Conservation (phyloP, 169 alveolate species). For the Plasmodium inui region DNA sequence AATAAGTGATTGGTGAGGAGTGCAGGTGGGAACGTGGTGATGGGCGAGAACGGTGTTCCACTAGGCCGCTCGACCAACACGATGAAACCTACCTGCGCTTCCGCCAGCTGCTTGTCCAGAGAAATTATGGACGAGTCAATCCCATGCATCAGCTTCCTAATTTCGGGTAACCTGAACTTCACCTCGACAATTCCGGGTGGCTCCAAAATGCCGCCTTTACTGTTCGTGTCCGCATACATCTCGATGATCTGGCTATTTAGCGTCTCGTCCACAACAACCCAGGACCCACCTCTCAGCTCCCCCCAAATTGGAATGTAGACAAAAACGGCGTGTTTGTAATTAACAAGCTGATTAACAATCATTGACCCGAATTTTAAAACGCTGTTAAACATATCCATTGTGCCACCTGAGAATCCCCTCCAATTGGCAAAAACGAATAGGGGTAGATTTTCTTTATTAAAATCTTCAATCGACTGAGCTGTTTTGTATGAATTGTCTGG, state of each 20-base stretch:
- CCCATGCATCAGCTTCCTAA: conserved; percentile 79
- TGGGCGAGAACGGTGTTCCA: neutral
- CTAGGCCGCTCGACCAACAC: neutral
- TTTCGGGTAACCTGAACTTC: conserved; percentile 80
- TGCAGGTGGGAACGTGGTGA: neutral
- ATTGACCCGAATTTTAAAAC: conserved; percentile 87
- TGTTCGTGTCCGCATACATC: conserved; percentile 88
- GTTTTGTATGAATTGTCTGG: conserved; percentile 91
- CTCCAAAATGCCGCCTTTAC: conserved; percentile 87
- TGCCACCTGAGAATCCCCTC: conserved; percentile 90
- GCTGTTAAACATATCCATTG: conserved; percentile 87
- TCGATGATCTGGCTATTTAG: conserved; percentile 87
- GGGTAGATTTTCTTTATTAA: conserved; percentile 88
- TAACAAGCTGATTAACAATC: conserved; percentile 88
- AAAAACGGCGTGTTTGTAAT: conserved; percentile 86
- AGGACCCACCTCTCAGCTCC: conserved; percentile 89
- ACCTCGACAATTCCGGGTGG: conserved; percentile 89
- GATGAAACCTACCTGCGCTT: conserved; percentile 18
- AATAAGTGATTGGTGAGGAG: neutral
- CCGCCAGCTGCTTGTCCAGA: conserved; percentile 55
- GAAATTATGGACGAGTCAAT: conserved; percentile 76
- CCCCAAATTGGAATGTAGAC: conserved; percentile 88
- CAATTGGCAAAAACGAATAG: conserved; percentile 86
- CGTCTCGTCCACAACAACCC: conserved; percentile 90
- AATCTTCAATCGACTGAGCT: conserved; percentile 90